Evolutionary conservation across 257 asterid genomes (phyloP), one percentile per base, ranked within the genome.

Genomic region (Capsicum chinense): DNA sequence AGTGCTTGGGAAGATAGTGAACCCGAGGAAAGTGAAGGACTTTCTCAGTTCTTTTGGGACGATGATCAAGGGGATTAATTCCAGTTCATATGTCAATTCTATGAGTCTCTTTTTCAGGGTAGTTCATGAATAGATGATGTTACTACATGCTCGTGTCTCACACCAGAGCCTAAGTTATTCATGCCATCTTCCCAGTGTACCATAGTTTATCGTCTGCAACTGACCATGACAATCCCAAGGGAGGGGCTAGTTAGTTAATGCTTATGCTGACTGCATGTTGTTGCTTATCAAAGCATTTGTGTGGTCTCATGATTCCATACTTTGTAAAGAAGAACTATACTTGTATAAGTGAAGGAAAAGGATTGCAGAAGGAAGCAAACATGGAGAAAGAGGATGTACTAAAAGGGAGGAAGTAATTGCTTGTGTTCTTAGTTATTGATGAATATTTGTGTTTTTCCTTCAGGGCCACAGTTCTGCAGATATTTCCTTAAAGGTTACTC

Each of bases 1-100:
- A 93, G 98, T 83, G 97, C 93, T 79, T 94, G 98, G 98, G 99
- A 96, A 84, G 98, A 92, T 39, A 92, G 93, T 73, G 97, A 91
- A 60, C 92, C 92, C 0, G 98, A 93, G 67, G 92, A 88, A 87
- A 85, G 78, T 5, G 95, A 90, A 83, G 95, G 89, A 69, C 89
- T 62, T 6, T 58, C 94, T 0, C 79, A 84, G 71, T 84, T 68
- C 66, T 87, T 90, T 62, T 97, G 97, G 97, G 98, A 97, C 17
- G 97, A 96, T 37, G 95, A 93, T n/a, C 97, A 95, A 90, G 97
- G 93, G 84, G 93, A 95, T 64, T 69, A 92, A 86, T 91, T 95
- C 82, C 93, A 90, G 83, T 95, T 93, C 50, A 89, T 93, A 57
- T 89, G 90, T 83, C 87, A 92, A 86, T 79, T 92, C 33, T 96